phyloP scores from a whole-genome alignment of 306 rosid genomes.

The Oxytropis ochrocephala region DNA sequence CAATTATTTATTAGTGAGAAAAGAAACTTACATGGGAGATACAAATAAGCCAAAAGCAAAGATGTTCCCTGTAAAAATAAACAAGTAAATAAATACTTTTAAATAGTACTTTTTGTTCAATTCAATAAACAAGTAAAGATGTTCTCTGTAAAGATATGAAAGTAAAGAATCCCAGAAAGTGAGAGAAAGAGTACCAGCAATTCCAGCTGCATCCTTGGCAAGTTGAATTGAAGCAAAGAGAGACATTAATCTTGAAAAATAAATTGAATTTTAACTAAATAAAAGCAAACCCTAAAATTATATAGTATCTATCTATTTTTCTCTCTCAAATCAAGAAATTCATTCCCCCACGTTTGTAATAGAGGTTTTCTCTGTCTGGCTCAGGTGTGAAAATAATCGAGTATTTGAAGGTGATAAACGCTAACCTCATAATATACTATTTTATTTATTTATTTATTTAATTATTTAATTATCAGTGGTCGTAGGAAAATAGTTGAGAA shows the following conservation, averaged over 20 bases:
- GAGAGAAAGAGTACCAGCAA: constrained; percentile 54
- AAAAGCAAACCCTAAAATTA: background rate
- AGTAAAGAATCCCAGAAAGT: background rate
- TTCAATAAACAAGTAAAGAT: too few relatives aligned
- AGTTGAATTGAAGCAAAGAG: constrained; percentile 14
- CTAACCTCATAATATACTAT: background rate
- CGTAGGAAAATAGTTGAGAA: background rate
- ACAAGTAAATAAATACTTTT: background rate
- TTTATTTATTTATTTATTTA: background rate
- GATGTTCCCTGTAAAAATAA: constrained; percentile 60
- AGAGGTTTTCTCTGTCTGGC: background rate
- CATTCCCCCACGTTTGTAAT: background rate
- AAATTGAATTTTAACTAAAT: background rate
- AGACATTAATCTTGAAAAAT: constrained; percentile 39
- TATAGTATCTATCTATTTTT: background rate
- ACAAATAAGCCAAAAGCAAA: constrained; percentile 90
- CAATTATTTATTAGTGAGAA: background rate
- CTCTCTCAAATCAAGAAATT: background rate
- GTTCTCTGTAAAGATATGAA: too few relatives aligned
- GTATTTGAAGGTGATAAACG: background rate
- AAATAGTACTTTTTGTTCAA: background rate
- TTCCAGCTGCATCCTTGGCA: constrained; percentile 76
- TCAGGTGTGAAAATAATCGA: background rate
- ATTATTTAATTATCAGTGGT: background rate
- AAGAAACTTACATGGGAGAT: constrained; percentile 77